phyloP scores from a whole-genome alignment of 371 early-diverging fungal species.

The Coemansia sp. region DNA sequence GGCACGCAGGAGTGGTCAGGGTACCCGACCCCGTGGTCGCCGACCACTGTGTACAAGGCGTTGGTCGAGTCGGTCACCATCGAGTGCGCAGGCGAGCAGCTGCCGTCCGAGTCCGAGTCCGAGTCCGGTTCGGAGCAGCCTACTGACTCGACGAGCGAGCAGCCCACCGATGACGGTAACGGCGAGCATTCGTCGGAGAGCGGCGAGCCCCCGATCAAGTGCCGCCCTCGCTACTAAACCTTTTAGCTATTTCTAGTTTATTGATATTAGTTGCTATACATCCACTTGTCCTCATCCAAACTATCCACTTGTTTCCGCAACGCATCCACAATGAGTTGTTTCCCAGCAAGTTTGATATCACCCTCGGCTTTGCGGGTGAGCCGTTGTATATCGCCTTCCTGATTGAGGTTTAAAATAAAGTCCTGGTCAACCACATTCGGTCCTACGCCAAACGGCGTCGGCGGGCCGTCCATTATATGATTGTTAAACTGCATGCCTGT shows the following conservation, averaged over 20 bases:
- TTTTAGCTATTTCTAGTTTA: background rate
- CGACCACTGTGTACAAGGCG: conserved; percentile 53
- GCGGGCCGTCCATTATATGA: conserved; percentile 1
- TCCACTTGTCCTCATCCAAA: conserved; percentile 34
- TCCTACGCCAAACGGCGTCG: conserved; percentile 11
- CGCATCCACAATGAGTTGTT: conserved; percentile 21
- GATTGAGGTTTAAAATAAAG: conserved; percentile 36
- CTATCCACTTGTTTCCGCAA: conserved; percentile 25
- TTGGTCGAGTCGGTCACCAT: conserved; percentile 56
- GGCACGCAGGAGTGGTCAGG: conserved; percentile 70
- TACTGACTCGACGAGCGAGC: background rate
- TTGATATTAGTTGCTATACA: conserved; percentile 6
- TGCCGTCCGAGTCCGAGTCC: background rate
- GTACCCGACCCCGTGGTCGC: conserved; percentile 62
- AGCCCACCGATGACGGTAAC: background rate
- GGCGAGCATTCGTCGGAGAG: background rate
- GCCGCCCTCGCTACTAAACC: conserved; percentile 19
- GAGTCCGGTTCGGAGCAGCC: background rate
- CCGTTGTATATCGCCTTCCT: conserved; percentile 39
- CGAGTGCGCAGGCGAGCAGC: conserved; percentile 42
- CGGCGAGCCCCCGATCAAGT: conserved; percentile 16
- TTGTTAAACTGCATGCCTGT: background rate
- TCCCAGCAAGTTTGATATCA: conserved; percentile 20
- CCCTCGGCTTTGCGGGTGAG: conserved; percentile 29
- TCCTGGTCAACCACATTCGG: conserved; percentile 29